Conservation (phyloP, 2,329 filamentous ascomycete genomes). For the Nannizziopsis arthrosporioides region DNA sequence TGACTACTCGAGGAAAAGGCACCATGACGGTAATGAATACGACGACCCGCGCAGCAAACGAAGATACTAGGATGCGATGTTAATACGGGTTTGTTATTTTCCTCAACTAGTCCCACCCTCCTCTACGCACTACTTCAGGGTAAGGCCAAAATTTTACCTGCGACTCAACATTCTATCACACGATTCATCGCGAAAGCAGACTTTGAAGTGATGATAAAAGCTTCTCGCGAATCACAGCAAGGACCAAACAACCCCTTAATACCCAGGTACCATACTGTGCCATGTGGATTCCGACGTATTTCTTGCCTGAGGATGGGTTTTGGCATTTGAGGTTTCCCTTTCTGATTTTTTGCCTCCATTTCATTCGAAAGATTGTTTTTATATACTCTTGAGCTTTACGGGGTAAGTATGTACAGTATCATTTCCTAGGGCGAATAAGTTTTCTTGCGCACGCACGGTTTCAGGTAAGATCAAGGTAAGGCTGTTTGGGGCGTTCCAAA, state of each 20-base stretch:
- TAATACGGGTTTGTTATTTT: slow-evolving; percentile 33
- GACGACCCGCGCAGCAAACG: slow-evolving; percentile 59
- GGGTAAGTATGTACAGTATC: slow-evolving; percentile 36
- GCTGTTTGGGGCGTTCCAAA: slow-evolving; percentile 19
- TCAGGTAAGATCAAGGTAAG: slow-evolving; percentile 37
- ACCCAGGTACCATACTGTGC: too few relatives aligned
- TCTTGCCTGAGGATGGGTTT: too few relatives aligned
- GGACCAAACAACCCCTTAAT: too few relatives aligned
- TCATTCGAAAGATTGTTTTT: slow-evolving; percentile 18
- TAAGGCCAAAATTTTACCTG: slow-evolving; percentile 21
- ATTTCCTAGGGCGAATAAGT: slow-evolving; percentile 12
- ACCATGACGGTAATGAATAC: slow-evolving; percentile 66
- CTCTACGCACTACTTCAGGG: slow-evolving; percentile 25
- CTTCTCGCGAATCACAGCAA: too few relatives aligned
- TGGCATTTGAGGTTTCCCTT: neutral
- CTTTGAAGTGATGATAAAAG: too few relatives aligned
- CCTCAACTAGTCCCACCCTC: slow-evolving; percentile 26
- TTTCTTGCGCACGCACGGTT: neutral
- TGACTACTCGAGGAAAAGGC: slow-evolving; percentile 49
- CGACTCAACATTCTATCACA: neutral
- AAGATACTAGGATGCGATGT: slow-evolving; percentile 40
- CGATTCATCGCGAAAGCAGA: neutral
- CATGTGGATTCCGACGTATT: too few relatives aligned
- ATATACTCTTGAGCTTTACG: slow-evolving; percentile 22
- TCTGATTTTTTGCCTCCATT: slow-evolving; percentile 12